phyloP scores from a whole-genome alignment of 257 asterid genomes.

The Oldenlandia corymbosa region DNA sequence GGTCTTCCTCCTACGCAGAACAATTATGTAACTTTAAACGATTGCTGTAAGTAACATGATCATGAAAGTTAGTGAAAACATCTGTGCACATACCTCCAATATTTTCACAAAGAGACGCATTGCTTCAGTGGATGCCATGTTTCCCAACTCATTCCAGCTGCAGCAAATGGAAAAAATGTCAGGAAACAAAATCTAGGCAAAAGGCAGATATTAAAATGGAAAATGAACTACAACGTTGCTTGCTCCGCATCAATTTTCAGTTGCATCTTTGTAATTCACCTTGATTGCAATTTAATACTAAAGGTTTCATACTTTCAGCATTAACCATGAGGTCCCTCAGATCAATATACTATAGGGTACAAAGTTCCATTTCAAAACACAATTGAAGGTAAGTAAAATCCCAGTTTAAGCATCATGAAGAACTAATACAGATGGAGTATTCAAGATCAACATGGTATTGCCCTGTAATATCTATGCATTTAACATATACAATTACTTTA shows the following conservation, averaged over 20 bases:
- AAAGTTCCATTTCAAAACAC: background rate
- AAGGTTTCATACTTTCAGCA: background rate
- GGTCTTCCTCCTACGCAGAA: conserved; percentile 82
- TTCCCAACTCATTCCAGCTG: conserved; percentile 94
- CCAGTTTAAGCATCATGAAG: background rate
- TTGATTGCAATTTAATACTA: background rate
- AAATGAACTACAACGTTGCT: background rate
- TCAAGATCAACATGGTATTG: background rate
- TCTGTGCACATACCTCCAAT: conserved; percentile 62
- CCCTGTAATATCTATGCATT: background rate
- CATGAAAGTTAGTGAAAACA: conserved; percentile 13
- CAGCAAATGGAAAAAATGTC: conserved; percentile 15
- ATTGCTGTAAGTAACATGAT: conserved; percentile 3
- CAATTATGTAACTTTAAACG: background rate
- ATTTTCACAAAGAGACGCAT: conserved; percentile 98
- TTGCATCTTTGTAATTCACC: background rate
- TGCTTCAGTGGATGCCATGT: conserved; percentile 87
- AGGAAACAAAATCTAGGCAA: background rate
- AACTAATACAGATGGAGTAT: background rate
- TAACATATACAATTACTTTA: background rate
- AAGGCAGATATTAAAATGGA: background rate
- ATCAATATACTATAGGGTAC: no score
- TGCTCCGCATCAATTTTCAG: background rate
- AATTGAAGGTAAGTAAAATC: no score
- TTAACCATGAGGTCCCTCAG: background rate